Evolutionary conservation across 2,329 filamentous ascomycete genomes (phyloP).

Genomic region (Alternaria postmessia): DNA sequence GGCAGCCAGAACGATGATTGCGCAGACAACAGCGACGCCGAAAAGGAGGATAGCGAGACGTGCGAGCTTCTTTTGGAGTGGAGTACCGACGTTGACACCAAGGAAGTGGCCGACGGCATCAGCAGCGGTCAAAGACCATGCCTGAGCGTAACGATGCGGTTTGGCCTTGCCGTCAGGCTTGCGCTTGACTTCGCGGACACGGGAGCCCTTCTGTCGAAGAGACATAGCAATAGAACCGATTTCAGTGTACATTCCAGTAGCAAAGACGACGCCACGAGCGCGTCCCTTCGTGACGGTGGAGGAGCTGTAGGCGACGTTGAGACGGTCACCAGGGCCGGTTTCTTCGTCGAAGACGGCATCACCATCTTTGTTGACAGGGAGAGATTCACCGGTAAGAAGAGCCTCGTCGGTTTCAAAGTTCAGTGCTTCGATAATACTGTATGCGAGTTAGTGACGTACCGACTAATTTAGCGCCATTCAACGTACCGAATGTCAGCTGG

Average conservation of each 20-base stretch:
- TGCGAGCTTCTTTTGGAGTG: conserved; percentile 49
- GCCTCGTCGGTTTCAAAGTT: conserved; percentile 80
- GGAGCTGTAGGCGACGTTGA: conserved; percentile 73
- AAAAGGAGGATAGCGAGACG: conserved; percentile 42
- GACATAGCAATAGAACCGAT: conserved; percentile 75
- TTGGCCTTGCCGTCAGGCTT: conserved; percentile 43
- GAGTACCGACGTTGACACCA: conserved; percentile 51
- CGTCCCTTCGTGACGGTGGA: conserved; percentile 57
- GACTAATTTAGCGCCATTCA: conserved; percentile 1
- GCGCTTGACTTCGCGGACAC: conserved; percentile 52
- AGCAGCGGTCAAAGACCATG: conserved; percentile 58
- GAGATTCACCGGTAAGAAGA: conserved; percentile 73
- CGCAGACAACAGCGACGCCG: conserved; percentile 19
- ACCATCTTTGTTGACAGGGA: conserved; percentile 70
- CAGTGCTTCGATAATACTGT: conserved; percentile 64
- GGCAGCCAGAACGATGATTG: conserved; percentile 47
- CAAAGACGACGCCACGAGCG: conserved; percentile 71
- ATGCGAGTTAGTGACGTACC: background rate
- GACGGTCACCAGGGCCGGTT: conserved; percentile 70
- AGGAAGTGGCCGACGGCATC: conserved; percentile 49
- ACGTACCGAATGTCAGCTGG: conserved; percentile 69
- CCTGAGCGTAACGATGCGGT: conserved; percentile 55
- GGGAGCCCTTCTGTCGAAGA: conserved; percentile 58
- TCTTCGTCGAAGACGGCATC: conserved; percentile 61
- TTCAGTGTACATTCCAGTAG: conserved; percentile 74